Evolutionary conservation across 2,329 filamentous ascomycete species (phyloP).

Genomic region (Fusarium fracticaudum): DNA sequence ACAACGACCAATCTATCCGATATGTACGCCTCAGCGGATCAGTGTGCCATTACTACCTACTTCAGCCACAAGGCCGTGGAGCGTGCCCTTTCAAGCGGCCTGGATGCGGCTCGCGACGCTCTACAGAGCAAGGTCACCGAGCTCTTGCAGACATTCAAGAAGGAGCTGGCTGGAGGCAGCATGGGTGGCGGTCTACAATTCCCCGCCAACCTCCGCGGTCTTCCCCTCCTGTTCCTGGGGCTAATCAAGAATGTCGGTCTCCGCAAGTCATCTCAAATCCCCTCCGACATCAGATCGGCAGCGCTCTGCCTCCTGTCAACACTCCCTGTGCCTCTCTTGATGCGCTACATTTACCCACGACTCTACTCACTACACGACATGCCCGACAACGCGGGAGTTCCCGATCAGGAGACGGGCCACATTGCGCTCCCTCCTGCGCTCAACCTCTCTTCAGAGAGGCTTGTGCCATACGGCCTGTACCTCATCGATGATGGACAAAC

Average conservation of each 20-base stretch:
- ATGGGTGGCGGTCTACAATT: slow-evolving; percentile 96
- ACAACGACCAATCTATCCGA: slow-evolving; percentile 92
- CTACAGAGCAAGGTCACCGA: slow-evolving; percentile 92
- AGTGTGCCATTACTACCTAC: slow-evolving; percentile 91
- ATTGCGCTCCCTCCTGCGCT: slow-evolving; percentile 85
- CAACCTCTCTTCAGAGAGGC: slow-evolving; percentile 87
- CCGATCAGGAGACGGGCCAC: slow-evolving; percentile 85
- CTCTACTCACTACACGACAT: slow-evolving; percentile 94
- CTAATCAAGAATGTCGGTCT: slow-evolving; percentile 96
- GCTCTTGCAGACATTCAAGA: slow-evolving; percentile 93
- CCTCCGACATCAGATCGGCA: slow-evolving; percentile 91
- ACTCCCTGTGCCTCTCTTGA: slow-evolving; percentile 85
- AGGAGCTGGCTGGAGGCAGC: slow-evolving; percentile 94
- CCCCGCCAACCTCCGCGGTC: slow-evolving; percentile 87
- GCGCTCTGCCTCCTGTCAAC: slow-evolving; percentile 95
- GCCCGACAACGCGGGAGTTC: slow-evolving; percentile 90
- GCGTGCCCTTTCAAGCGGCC: slow-evolving; percentile 81
- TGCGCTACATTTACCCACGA: slow-evolving; percentile 90
- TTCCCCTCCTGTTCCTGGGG: slow-evolving; percentile 91
- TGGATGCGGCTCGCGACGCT: slow-evolving; percentile 91
- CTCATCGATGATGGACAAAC: slow-evolving; percentile 97
- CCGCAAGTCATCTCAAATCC: slow-evolving; percentile 91
- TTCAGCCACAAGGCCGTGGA: slow-evolving; percentile 99
- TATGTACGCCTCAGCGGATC: slow-evolving; percentile 93
- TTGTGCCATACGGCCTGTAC: slow-evolving; percentile 91